Evolutionary conservation across 495 filamentous ascomycete species (phyloP).

Genomic region (Paragyromitra xinjiangensis): DNA sequence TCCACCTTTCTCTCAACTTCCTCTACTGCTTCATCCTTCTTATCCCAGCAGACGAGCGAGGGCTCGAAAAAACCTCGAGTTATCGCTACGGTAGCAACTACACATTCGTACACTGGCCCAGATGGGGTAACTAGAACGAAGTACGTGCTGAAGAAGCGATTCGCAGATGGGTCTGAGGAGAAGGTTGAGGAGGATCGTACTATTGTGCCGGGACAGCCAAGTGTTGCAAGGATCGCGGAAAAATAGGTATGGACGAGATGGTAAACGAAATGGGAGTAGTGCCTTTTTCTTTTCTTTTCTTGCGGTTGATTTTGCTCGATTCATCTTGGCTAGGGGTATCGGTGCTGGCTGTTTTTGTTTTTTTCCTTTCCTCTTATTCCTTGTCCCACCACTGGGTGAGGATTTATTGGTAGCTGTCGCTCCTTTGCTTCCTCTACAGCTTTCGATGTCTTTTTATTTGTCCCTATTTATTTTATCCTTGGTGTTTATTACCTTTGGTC

Average conservation of each 20-base stretch:
- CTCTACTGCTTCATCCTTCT: neutral
- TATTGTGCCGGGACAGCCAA: neutral
- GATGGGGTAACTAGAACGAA: slow-evolving; percentile 48
- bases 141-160: slow-evolving; percentile 51
- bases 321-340: neutral
- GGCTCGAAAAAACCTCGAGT: slow-evolving; percentile 28
- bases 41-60: neutral
- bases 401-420: neutral
- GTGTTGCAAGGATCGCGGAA: slow-evolving; percentile 4
- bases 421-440: neutral
- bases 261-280: neutral
- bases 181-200: slow-evolving; percentile 44
- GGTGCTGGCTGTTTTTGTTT: slow-evolving; percentile 11
- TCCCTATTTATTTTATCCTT: neutral
- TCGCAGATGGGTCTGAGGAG: slow-evolving; percentile 54
- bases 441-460: neutral
- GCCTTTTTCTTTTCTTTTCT: neutral
- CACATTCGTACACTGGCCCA: slow-evolving; percentile 36
- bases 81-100: slow-evolving; percentile 35
- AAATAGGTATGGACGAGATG: neutral
- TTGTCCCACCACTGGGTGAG: neutral
- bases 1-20: slow-evolving; percentile 6
- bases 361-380: neutral
- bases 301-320: neutral
- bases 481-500: neutral